These are phyloP conservation scores for Fonsecaea erecta DNA, from an alignment of 2,329 filamentous ascomycete species.

Conservation along the genomic window DNA sequence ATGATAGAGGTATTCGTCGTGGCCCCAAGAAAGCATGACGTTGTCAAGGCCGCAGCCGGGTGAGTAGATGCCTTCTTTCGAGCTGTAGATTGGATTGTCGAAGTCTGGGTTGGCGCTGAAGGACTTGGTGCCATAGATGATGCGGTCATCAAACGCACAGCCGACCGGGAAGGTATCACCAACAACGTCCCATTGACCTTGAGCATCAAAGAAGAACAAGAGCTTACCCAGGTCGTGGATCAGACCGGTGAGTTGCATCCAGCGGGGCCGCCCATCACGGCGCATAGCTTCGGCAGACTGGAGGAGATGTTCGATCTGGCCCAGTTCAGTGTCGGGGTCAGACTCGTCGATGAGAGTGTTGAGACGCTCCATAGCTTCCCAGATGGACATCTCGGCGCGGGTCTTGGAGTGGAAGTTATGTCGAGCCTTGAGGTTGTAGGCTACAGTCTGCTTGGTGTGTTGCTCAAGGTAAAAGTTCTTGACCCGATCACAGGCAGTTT, in stretches of 20 bases:
- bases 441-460: slow-evolving; percentile 61
- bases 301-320: slow-evolving; percentile 86
- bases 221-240: slow-evolving; percentile 55
- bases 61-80: slow-evolving; percentile 78
- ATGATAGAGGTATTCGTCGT: slow-evolving; percentile 86
- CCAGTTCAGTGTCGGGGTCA: slow-evolving; percentile 84
- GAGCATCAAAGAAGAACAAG: slow-evolving; percentile 66
- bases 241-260: slow-evolving; percentile 56
- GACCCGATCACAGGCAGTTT: slow-evolving; percentile 80
- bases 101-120: slow-evolving; percentile 78
- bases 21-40: slow-evolving; percentile 87
- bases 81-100: slow-evolving; percentile 71
- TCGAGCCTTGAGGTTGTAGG: slow-evolving; percentile 83
- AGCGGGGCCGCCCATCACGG: slow-evolving; percentile 64
- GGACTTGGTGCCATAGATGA: slow-evolving; percentile 76
- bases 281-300: slow-evolving; percentile 90
- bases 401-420: slow-evolving; percentile 69
- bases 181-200: slow-evolving; percentile 92
- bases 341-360: slow-evolving; percentile 90
- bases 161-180: slow-evolving; percentile 61
- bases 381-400: slow-evolving; percentile 79
- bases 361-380: slow-evolving; percentile 91
- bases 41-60: slow-evolving; percentile 82
- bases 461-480: slow-evolving; percentile 82
- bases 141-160: slow-evolving; percentile 64